phyloP scores from a whole-genome alignment of 192 early-diverging fungal species.

The Coemansia sp. region DNA sequence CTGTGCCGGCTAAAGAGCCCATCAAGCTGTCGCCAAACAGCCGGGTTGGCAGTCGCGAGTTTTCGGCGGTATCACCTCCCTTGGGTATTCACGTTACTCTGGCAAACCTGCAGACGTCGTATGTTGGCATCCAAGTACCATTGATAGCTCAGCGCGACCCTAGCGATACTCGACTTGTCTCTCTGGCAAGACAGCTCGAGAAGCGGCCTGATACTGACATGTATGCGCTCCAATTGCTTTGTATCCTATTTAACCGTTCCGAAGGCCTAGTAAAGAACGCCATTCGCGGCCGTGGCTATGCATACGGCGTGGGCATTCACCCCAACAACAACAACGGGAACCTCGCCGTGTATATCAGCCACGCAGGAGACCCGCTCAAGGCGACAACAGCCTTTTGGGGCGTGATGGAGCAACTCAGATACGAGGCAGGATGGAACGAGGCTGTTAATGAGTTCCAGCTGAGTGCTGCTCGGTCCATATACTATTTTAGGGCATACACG shows the following conservation, averaged over 20 bases:
- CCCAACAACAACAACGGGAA: constrained; percentile 19
- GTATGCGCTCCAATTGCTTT: constrained; percentile 47
- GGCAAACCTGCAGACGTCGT: constrained; percentile 36
- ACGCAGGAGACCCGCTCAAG: constrained; percentile 42
- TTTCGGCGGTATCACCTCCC: constrained; percentile 14
- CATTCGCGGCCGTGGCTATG: constrained; percentile 73
- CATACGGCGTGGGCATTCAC: constrained; percentile 63
- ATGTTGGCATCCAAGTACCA: constrained; percentile 43
- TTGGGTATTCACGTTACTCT: constrained; percentile 37
- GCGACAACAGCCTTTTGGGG: constrained; percentile 43
- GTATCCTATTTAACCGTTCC: constrained; percentile 66
- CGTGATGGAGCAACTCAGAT: constrained; percentile 16
- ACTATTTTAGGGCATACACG: constrained; percentile 21
- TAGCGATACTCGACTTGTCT: not conserved
- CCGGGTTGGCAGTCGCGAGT: constrained; percentile 21
- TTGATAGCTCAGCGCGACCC: not conserved
- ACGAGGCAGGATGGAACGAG: constrained; percentile 31
- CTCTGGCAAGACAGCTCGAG: constrained; percentile 29
- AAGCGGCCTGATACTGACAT: constrained; percentile 28
- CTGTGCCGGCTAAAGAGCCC: not conserved
- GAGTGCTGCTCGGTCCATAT: constrained; percentile 34
- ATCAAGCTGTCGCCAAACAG: not conserved
- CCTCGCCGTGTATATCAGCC: constrained; percentile 48
- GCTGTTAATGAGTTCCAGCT: constrained; percentile 43
- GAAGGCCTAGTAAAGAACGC: constrained; percentile 84